A percentile compares a stretch with the other conserved stretches of the same genome.
Evolutionary conservation across 169 alveolate species (phyloP).

Genomic region (Plasmodium reichenowi): DNA sequence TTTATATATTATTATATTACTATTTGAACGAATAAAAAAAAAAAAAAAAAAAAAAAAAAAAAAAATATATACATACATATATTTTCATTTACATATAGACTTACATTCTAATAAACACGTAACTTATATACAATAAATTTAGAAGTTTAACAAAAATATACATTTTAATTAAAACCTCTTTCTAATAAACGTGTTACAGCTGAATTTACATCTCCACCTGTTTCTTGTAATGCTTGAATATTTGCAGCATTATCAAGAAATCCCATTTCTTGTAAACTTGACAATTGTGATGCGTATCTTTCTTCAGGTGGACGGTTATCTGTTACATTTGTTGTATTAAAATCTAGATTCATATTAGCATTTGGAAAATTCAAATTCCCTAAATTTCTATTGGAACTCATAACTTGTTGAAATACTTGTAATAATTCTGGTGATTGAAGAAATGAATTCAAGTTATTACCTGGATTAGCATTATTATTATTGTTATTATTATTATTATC

Average conservation of each 20-base stretch:
- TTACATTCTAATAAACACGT: neutral
- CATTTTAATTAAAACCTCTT: constrained; percentile 83
- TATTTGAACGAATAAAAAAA: constrained; percentile 1
- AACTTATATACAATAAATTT: neutral
- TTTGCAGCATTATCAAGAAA: constrained; percentile 94
- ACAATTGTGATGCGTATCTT: constrained; percentile 91
- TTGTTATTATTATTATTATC: neutral
- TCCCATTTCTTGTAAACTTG: constrained; percentile 95
- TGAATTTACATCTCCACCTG: constrained; percentile 96
- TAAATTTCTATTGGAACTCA: constrained; percentile 56
- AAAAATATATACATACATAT: neutral
- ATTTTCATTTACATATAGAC: constrained; percentile 7
- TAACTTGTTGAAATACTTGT: constrained; percentile 70
- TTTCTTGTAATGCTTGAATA: constrained; percentile 91
- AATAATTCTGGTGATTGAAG: constrained; percentile 67
- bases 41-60: constrained; percentile 1
- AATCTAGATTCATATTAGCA: constrained; percentile 22
- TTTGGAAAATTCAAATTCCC: constrained; percentile 55
- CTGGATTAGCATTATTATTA: constrained; percentile 9
- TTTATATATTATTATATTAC: too few species aligned
- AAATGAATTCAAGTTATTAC: constrained; percentile 40
- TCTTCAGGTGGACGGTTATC: constrained; percentile 87
- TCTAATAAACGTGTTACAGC: constrained; percentile 93
- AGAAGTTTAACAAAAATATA: neutral
- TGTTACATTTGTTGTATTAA: constrained; percentile 66